Conservation (phyloP, 306 rosid genomes). For the Cicer arietinum region DNA sequence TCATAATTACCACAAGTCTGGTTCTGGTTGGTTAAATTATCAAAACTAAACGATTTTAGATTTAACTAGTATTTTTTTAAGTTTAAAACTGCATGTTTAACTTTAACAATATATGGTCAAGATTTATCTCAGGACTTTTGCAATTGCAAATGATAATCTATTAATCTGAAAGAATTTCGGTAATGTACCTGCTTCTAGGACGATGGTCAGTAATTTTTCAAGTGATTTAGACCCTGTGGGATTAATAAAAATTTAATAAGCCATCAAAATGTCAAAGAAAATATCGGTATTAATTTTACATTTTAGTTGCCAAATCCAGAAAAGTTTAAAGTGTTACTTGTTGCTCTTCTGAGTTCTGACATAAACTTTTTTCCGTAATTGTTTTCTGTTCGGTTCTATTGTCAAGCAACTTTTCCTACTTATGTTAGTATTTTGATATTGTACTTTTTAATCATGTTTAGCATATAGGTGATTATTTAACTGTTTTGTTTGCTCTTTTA, state of each 20-base stretch:
- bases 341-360: conserved; percentile 3
- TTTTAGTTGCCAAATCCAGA: conserved; percentile 25
- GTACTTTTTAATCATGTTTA: conserved; percentile 24
- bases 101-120: conserved; percentile 18
- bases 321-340: conserved; percentile 6
- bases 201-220: conserved; percentile 1
- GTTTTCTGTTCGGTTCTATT: neutral
- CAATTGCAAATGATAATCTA: conserved; percentile 13
- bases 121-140: conserved; percentile 18
- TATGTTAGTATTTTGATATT: conserved; percentile 3
- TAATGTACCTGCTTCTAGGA: conserved; percentile 18
- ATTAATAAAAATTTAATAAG: conserved; percentile 20
- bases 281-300: conserved; percentile 4
- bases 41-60: conserved; percentile 38
- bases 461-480: conserved; percentile 26
- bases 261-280: conserved; percentile 1
- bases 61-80: conserved; percentile 3
- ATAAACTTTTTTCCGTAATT: neutral
- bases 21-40: conserved; percentile 22
- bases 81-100: neutral
- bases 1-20: conserved; percentile 30
- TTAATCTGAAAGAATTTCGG: conserved; percentile 20
- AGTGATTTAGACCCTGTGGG: conserved; percentile 15
- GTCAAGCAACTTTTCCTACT: conserved; percentile 3
- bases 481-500: conserved; percentile 40